Evolutionary conservation across 139 green algal genomes (phyloP), one percentile per base, ranked within the genome.

Genomic region (Gonium pectorale): DNA sequence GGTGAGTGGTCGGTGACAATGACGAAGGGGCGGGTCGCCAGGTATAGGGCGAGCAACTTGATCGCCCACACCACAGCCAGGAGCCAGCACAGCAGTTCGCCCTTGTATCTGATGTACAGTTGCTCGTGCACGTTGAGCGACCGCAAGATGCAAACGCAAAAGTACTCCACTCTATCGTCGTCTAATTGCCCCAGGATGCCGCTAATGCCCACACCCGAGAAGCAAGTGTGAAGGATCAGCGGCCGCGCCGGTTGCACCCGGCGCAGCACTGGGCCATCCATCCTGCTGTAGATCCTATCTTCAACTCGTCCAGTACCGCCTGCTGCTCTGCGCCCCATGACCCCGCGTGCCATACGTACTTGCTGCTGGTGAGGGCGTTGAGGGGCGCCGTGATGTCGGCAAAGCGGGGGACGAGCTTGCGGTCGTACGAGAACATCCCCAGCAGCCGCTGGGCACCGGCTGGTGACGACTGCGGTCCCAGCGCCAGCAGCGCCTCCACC

Each of bases 121-220:
- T 27, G 31, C 49, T 92, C 83, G 44, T 87, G 67, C 8, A 51
- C 38, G 41, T 90, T 90, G 27, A 77, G 43, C 11, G 15, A 31
- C 43, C 43, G n/a, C 78, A 37, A 17, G 15, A 83, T n/a, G n/a
- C n/a, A 8, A 89, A 8, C 24, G 67, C 27, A 35, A 63, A 92
- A 80, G 33, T 71, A 81, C 33, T 92, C 85, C 1, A 56, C n/a
- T 2, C 63, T 81, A 41, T 85, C 79, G 17, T 68, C 73, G n/a
- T 85, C 73, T 11, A 69, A 26, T 71, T 92, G 89, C 24, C 68
- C 83, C 9, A 92, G 56, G 1, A 93, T 86, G 22, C 82, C 87
- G 2, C 71, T 77, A 27, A 90, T 77, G 26, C 86, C 82, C 1
- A 69, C 41, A 0, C 1, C 31, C n/a, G n/a, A n/a, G n/a, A n/a